Evolutionary conservation across 1,139 yeast genomes (phyloP).

Genomic region (Magnusiomyces paraingens): DNA sequence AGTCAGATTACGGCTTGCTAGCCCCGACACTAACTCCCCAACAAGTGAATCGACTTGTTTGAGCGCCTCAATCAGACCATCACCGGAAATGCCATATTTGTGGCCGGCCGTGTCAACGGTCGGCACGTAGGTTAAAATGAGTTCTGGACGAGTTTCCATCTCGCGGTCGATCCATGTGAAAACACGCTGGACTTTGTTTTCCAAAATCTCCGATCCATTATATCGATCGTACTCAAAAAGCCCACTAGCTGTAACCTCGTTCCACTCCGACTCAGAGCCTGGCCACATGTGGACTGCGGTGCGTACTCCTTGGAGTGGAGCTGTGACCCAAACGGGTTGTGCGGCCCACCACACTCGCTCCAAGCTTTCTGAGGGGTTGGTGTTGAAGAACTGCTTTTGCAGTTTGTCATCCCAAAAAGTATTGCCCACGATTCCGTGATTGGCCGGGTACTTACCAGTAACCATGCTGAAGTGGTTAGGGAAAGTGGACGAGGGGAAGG

Average conservation of each 20-base stretch:
- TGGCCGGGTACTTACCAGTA: constrained; percentile 77
- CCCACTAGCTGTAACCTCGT: constrained; percentile 25
- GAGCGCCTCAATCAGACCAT: constrained; percentile 49
- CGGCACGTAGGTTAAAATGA: constrained; percentile 76
- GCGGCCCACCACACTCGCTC: constrained; percentile 81
- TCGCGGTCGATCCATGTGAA: constrained; percentile 62
- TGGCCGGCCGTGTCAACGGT: constrained; percentile 75
- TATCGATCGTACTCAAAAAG: constrained; percentile 50
- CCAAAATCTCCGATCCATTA: constrained; percentile 56
- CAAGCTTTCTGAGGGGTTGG: constrained; percentile 51
- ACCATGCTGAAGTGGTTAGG: constrained; percentile 90
- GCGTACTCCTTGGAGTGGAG: constrained; percentile 53
- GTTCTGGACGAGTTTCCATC: constrained; percentile 53
- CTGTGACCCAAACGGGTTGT: constrained; percentile 83
- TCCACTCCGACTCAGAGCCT: constrained; percentile 68
- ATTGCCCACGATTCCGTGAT: constrained; percentile 86
- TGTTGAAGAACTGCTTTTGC: constrained; percentile 55
- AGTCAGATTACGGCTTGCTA: constrained; percentile 49
- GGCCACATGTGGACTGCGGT: constrained; percentile 97
- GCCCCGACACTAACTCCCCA: constrained; percentile 42
- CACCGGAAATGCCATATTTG: constrained; percentile 58
- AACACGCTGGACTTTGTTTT: constrained; percentile 50
- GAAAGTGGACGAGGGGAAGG: constrained; percentile 83
- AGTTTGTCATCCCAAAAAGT: constrained; percentile 62
- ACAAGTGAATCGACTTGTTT: constrained; percentile 60